Evolutionary conservation across 805 yeast genomes (phyloP), one percentile per base, ranked within the genome.

Genomic region (Priceomyces medius): DNA sequence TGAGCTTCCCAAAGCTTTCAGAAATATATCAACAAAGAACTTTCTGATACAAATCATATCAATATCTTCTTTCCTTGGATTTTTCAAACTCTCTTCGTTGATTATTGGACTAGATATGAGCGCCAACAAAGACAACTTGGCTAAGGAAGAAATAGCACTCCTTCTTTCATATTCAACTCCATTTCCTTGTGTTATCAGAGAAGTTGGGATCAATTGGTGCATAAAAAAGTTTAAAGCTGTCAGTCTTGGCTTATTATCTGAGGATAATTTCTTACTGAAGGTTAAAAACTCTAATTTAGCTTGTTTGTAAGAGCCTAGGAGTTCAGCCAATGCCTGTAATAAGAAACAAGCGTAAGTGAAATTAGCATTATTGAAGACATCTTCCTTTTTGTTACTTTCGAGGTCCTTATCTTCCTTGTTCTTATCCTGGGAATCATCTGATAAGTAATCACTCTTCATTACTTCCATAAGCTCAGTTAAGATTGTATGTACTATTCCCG

Each of bases 221-320:
- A 89, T 61, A 44, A 89, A 74, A 50, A 86, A 79, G 56, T 88
- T 87, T 46, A 90, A 61, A 1, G 91, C 82, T 0, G 95, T 84
- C 0, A 88, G 72, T 20, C 91, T 73, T 2, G 95, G 95, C 53
- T 82, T 87, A 10, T 66, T 77, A 1, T 47, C 43, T 26, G 41
- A 54, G 39, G 53, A 41, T 45, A 44, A 58, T 56, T 81, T 80
- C 68, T 81, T 83, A 2, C 91, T 80, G 50, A 79, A 90, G 0
- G 91, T 81, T 42, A 89, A 64, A 53, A 90, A 85, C 52, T 89
- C 96, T 37, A 85, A 73, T 58, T 90, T 90, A 38, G 89, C 79
- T 46, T 81, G 83, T 46, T 82, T 84, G 57, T 89, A 90, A 2
- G 96, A 85, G 2, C 82, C 77, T 6, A 90, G 60, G 6, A 88